phyloP scores from a whole-genome alignment of 2,329 filamentous ascomycete genomes.

The Boeremia lycopersici region DNA sequence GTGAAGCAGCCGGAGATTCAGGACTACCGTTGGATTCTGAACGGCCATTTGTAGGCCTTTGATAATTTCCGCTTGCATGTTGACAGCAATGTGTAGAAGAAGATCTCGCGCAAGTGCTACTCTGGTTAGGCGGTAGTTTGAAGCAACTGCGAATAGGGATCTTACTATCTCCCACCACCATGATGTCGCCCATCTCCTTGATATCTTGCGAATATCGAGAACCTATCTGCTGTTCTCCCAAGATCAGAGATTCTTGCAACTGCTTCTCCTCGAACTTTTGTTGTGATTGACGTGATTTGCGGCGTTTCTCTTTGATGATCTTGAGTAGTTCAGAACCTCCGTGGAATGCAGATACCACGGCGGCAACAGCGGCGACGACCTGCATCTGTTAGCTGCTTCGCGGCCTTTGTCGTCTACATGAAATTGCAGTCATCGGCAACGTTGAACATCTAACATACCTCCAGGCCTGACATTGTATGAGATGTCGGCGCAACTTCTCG shows the following conservation, averaged over 20 bases:
- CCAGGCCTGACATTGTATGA: constrained; percentile 33
- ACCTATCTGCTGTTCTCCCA: constrained; percentile 45
- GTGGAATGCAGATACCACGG: constrained; percentile 52
- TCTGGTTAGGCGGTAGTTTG: background rate
- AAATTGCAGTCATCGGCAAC: background rate
- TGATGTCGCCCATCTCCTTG: constrained; percentile 43
- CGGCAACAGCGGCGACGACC: constrained; percentile 51
- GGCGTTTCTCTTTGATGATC: constrained; percentile 43
- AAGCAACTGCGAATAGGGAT: constrained; percentile 1
- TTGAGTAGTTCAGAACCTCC: constrained; percentile 48
- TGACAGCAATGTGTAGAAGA: constrained; percentile 46
- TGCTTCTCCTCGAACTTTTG: constrained; percentile 46
- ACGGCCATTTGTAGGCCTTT: constrained; percentile 47
- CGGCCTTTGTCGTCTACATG: background rate
- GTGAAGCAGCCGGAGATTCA: constrained; percentile 46
- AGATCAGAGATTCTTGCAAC: constrained; percentile 47
- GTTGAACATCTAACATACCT: constrained; percentile 25
- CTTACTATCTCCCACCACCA: constrained; percentile 49
- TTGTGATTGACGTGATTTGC: constrained; percentile 34
- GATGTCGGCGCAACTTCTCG: background rate
- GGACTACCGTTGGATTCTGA: constrained; percentile 36
- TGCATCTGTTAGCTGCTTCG: constrained; percentile 13
- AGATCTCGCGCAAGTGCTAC: constrained; percentile 46
- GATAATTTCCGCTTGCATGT: constrained; percentile 47
- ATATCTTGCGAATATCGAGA: constrained; percentile 42